Evolutionary conservation across 768 basidiomycete genomes (phyloP).

Genomic region (Mycena crocata): DNA sequence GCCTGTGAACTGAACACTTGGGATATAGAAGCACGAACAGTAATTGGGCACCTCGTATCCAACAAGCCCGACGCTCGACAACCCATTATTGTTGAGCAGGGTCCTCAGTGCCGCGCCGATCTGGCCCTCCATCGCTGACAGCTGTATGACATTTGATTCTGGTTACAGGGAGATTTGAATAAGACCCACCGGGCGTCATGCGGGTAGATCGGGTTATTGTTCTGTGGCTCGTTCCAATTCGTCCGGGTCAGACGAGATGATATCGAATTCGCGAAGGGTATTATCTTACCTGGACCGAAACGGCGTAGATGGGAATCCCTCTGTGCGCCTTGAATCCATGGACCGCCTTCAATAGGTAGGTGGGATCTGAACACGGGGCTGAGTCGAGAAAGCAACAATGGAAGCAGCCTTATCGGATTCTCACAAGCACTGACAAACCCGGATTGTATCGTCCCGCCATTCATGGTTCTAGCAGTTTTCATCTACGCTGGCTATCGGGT

Average conservation of each 20-base stretch:
- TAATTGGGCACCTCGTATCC: conserved; percentile 47
- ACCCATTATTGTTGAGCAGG: conserved; percentile 71
- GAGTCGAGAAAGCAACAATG: no score
- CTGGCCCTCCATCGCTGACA: conserved; percentile 66
- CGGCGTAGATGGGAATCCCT: conserved; percentile 72
- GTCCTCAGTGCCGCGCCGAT: conserved; percentile 68
- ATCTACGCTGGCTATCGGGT: conserved; percentile 80
- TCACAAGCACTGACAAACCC: conserved; percentile 51
- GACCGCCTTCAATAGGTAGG: conserved; percentile 77
- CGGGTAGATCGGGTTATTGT: conserved; percentile 77
- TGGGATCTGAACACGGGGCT: conserved; percentile 62
- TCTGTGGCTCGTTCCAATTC: conserved; percentile 60
- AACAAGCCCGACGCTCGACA: conserved; percentile 70
- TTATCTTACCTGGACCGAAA: conserved; percentile 62
- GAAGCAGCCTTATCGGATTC: background rate
- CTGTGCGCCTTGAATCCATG: conserved; percentile 75
- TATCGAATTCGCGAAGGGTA: background rate
- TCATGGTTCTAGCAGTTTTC: conserved; percentile 76
- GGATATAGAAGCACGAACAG: no score
- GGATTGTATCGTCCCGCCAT: conserved; percentile 67
- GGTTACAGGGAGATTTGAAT: background rate
- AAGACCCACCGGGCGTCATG: conserved; percentile 54
- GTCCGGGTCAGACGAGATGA: no score
- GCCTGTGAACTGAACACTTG: no score
- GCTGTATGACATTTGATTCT: background rate